Percentiles rank a stretch among this genome's conserved stretches.
phyloP scores from a whole-genome alignment of 202 grass and related monocot genomes.

The Saccharum hybrid region DNA sequence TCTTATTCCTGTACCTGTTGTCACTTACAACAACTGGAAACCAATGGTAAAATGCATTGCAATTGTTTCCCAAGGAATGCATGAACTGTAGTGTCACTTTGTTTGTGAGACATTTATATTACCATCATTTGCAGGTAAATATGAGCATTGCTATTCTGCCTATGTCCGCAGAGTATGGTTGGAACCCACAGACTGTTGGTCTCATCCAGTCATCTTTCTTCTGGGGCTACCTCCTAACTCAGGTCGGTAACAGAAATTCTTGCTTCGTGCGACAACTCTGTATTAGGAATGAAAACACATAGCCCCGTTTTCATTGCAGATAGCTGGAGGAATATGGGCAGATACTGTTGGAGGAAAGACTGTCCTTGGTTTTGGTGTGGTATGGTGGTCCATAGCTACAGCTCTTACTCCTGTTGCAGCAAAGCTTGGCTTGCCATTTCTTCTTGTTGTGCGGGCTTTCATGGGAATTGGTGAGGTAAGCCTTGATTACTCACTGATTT shows the following conservation, averaged over 20 bases:
- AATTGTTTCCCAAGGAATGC: neutral
- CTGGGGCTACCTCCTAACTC: constrained; percentile 98
- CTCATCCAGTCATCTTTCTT: constrained; percentile 97
- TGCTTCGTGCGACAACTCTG: constrained; percentile 1
- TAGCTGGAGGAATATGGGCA: constrained; percentile 98
- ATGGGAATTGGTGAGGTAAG: constrained; percentile 97
- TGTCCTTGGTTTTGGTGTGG: constrained; percentile 85
- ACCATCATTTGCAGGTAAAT: constrained; percentile 70
- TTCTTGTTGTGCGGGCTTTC: constrained; percentile 86
- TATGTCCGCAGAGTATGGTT: constrained; percentile 84
- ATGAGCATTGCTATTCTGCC: constrained; percentile 99
- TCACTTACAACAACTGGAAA: neutral
- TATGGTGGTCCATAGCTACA: constrained; percentile 98
- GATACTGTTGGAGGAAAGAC: constrained; percentile 93
- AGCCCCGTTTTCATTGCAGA: constrained; percentile 48
- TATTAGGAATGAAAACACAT: neutral
- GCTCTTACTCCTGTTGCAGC: constrained; percentile 84
- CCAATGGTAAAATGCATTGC: neutral
- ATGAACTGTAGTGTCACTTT: neutral
- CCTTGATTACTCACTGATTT: neutral
- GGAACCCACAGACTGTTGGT: constrained; percentile 89
- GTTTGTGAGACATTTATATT: neutral
- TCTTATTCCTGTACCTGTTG: neutral
- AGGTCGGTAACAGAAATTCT: constrained; percentile 48
- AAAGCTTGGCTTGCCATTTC: constrained; percentile 86